These are phyloP conservation scores for Wickerhamomyces xylosicus DNA, from an alignment of 805 yeast species.

Conservation along the genomic window DNA sequence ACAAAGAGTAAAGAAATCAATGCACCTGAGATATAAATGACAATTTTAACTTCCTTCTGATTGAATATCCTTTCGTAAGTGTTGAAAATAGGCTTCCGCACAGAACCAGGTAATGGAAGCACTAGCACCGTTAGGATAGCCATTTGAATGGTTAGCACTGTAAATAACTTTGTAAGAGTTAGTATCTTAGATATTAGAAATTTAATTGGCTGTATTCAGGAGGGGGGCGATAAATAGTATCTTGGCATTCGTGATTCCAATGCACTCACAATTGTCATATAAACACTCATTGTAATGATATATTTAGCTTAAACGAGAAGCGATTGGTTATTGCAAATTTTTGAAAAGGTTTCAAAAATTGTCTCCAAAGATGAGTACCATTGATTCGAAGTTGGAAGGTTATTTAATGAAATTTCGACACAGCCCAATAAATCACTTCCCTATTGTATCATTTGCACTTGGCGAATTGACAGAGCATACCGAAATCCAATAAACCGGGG, in stretches of 20 bases:
- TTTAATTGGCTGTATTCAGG: not conserved
- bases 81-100: constrained; percentile 34
- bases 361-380: too few species aligned
- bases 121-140: constrained; percentile 33
- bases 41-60: constrained; percentile 33
- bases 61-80: constrained; percentile 24
- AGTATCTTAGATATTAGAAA: not conserved
- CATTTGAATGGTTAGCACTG: constrained; percentile 44
- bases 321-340: too few species aligned
- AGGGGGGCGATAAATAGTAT: not conserved
- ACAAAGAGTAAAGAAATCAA: constrained; percentile 39
- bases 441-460: too few species aligned
- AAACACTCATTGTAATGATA: constrained; percentile 15
- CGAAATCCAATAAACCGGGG: too few species aligned
- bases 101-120: constrained; percentile 41
- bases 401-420: too few species aligned
- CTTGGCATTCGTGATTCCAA: not conserved
- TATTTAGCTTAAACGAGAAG: too few species aligned
- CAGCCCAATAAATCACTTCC: too few species aligned
- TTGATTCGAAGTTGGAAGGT: too few species aligned
- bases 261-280: constrained; percentile 13
- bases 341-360: too few species aligned
- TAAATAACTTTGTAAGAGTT: constrained; percentile 24
- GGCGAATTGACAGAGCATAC: too few species aligned
- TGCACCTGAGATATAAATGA: constrained; percentile 28